Conservation (phyloP, 805 yeast genomes). For the Huiozyma naganishii region DNA sequence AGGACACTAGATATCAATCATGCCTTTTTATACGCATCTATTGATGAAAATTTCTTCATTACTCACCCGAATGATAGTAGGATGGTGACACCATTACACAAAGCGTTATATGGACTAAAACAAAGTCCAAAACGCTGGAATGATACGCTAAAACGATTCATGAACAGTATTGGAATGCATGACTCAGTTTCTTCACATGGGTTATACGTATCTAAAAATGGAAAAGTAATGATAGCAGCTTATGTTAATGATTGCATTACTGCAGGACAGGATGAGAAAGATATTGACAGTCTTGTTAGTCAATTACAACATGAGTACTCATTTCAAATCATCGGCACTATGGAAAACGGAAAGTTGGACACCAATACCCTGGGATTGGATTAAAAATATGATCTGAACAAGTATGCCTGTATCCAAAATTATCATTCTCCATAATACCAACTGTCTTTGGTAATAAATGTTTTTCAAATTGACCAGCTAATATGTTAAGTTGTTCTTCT, state of each 20-base stretch:
- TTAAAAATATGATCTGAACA: not conserved
- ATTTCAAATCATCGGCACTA: slow-evolving; percentile 4
- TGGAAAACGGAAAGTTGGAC: slow-evolving; percentile 1
- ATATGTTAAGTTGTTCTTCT: no score
- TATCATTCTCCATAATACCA: no score
- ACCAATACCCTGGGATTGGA: slow-evolving; percentile 7
- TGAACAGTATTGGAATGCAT: slow-evolving; percentile 1
- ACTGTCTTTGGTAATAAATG: no score
- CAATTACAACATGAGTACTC: slow-evolving; percentile 1
- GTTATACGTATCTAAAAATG: slow-evolving; percentile 1
- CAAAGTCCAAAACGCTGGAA: slow-evolving; percentile 8
- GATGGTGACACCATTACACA: not conserved
- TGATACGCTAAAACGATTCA: slow-evolving; percentile 1
- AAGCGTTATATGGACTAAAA: slow-evolving; percentile 4
- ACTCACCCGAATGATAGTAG: not conserved
- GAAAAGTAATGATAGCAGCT: slow-evolving; percentile 3
- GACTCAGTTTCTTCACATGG: slow-evolving; percentile 5
- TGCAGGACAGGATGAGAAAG: slow-evolving; percentile 3
- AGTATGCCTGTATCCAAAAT: no score
- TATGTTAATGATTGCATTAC: slow-evolving; percentile 8
- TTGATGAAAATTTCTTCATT: not conserved
- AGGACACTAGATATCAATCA: slow-evolving; percentile 2
- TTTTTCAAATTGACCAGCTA: no score
- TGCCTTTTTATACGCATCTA: slow-evolving; percentile 1
- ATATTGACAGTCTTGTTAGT: slow-evolving; percentile 2